Conservation (phyloP, 164 flowering plant species). For the Cinnamomum chago region DNA sequence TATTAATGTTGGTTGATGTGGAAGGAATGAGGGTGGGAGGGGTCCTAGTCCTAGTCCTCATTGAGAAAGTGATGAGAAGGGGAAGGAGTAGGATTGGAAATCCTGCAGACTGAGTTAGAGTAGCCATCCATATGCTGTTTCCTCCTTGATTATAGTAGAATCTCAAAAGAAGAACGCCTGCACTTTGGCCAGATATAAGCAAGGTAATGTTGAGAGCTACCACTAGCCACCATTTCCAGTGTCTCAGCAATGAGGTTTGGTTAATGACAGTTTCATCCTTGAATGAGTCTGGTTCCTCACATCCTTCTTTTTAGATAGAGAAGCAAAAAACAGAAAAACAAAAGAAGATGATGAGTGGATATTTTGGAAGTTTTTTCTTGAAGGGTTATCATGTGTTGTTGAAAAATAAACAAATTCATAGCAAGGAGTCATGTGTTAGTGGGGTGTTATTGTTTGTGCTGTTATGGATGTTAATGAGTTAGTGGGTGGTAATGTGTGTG, state of each 20-base stretch:
- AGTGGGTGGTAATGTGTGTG: no score
- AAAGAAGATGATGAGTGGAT: no score
- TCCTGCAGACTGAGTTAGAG: constrained; percentile 23
- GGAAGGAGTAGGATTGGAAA: constrained; percentile 28
- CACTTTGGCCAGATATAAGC: constrained; percentile 25
- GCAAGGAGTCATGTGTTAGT: no score
- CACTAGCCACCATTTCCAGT: constrained; percentile 34
- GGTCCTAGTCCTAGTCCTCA: background rate
- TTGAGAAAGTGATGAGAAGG: constrained; percentile 4
- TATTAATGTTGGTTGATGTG: background rate
- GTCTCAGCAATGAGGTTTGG: constrained; percentile 1
- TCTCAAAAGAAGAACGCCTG: constrained; percentile 24
- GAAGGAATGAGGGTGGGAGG: background rate
- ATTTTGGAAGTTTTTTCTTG: no score
- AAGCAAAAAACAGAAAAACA: no score
- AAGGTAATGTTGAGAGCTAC: constrained; percentile 25
- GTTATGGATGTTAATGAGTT: no score
- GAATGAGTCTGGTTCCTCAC: background rate
- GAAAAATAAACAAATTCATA: no score
- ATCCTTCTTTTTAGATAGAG: no score
- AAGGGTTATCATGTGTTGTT: no score
- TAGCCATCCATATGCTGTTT: constrained; percentile 34
- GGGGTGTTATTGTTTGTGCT: no score
- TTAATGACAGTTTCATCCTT: constrained; percentile 7
- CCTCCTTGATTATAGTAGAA: constrained; percentile 32